These are phyloP conservation scores for Ophiostoma triangulosporum DNA, from an alignment of 2,329 filamentous ascomycete species.

Conservation along the genomic window DNA sequence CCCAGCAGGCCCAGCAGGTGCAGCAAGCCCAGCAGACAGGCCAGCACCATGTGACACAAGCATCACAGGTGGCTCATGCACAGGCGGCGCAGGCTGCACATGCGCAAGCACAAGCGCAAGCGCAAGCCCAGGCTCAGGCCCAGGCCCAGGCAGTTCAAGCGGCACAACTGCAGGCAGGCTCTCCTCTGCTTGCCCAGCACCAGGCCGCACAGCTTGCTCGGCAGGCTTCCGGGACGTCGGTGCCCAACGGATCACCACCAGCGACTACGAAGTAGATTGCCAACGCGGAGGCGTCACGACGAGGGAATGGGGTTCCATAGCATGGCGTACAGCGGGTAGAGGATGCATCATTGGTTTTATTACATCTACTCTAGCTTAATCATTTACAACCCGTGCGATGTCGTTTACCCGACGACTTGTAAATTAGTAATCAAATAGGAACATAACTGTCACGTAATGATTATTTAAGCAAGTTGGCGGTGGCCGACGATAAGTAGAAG, in stretches of 20 bases:
- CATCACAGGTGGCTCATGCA: constrained; percentile 20
- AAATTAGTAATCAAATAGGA: too few relatives aligned
- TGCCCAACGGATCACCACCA: not conserved
- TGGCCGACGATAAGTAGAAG: constrained; percentile 8
- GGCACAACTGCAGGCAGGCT: not conserved
- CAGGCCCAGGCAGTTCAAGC: constrained; percentile 1
- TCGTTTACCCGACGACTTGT: too few relatives aligned
- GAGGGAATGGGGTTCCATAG: too few relatives aligned
- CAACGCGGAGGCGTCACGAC: too few relatives aligned
- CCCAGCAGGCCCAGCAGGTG: constrained; percentile 36
- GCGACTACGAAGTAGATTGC: not conserved
- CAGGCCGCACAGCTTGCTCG: constrained; percentile 8
- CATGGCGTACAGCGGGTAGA: not conserved
- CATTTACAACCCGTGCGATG: too few relatives aligned
- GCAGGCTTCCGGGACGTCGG: constrained; percentile 5
- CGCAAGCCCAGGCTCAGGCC: constrained; percentile 26
- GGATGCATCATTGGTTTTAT: not conserved
- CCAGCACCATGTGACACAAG: constrained; percentile 29
- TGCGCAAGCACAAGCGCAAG: not conserved
- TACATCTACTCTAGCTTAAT: too few relatives aligned
- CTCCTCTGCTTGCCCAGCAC: not conserved
- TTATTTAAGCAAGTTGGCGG: not conserved
- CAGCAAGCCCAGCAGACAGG: constrained; percentile 17
- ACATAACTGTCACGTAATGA: not conserved
- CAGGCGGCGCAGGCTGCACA: constrained; percentile 21